These are phyloP conservation scores for Friedmanniomyces simplex DNA, from an alignment of 495 filamentous ascomycete species.

Conservation along the genomic window DNA sequence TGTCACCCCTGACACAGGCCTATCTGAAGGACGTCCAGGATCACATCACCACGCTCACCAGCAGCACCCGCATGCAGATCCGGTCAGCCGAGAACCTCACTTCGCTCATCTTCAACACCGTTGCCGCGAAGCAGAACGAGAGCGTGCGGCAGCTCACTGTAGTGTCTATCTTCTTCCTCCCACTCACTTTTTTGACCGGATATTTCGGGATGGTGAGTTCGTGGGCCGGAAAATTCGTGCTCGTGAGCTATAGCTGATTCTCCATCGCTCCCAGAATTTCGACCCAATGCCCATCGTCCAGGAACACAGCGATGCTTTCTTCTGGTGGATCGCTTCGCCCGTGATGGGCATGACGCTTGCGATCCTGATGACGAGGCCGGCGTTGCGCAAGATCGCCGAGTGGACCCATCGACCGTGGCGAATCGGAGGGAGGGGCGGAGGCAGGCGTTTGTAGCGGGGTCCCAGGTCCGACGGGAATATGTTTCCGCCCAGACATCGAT, in stretches of 20 bases:
- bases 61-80: slow-evolving; percentile 62
- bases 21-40: slow-evolving; percentile 65
- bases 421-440: neutral
- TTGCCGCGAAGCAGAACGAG: slow-evolving; percentile 70
- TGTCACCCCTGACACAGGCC: slow-evolving; percentile 54
- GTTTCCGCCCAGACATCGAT: no score
- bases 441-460: neutral
- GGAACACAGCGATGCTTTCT: slow-evolving; percentile 14
- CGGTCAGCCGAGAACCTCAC: slow-evolving; percentile 78
- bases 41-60: slow-evolving; percentile 73
- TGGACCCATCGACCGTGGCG: neutral
- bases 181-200: slow-evolving; percentile 67
- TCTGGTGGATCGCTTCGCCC: slow-evolving; percentile 19
- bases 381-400: neutral
- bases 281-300: slow-evolving; percentile 16
- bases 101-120: slow-evolving; percentile 82
- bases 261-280: slow-evolving; percentile 46
- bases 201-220: slow-evolving; percentile 49
- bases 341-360: slow-evolving; percentile 6
- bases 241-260: neutral
- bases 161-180: slow-evolving; percentile 74
- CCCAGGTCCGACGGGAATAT: no score
- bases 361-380: neutral
- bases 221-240: neutral
- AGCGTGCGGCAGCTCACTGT: slow-evolving; percentile 77